Percentiles rank a stretch among this genome's conserved stretches.
Evolutionary conservation across 305 asterid genomes (phyloP).

Genomic region (Solanum hybrid): DNA sequence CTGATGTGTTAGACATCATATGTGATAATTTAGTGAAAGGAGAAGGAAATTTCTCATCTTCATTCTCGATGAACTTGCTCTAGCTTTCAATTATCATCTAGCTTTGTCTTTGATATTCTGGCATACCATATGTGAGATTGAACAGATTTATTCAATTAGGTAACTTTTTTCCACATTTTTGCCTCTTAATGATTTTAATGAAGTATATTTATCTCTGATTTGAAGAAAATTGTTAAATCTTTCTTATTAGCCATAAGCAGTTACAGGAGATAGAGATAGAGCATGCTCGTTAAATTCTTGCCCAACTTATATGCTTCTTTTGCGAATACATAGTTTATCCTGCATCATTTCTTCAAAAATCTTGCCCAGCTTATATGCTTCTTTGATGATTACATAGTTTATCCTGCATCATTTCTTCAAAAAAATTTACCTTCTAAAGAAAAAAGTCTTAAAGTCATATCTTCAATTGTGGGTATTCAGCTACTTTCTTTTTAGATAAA

Average conservation of each 20-base stretch:
- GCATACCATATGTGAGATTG: background rate
- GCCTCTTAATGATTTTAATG: background rate
- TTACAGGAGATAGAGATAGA: background rate
- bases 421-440: too few species aligned
- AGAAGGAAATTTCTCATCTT: background rate
- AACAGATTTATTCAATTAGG: background rate
- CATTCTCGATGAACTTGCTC: background rate
- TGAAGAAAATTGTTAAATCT: background rate
- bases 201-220: background rate
- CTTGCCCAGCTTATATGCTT: too few species aligned
- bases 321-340: background rate
- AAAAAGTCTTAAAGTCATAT: too few species aligned
- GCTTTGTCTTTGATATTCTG: background rate
- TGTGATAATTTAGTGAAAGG: background rate
- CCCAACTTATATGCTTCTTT: background rate
- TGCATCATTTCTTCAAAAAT: background rate
- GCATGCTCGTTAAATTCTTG: background rate
- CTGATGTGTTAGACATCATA: background rate
- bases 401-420: too few species aligned
- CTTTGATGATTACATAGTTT: too few species aligned
- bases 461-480: background rate
- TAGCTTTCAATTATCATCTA: background rate
- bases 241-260: background rate
- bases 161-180: background rate
- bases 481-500: background rate